Conservation (phyloP, 345 rosid genomes). For the Linum lewisii region DNA sequence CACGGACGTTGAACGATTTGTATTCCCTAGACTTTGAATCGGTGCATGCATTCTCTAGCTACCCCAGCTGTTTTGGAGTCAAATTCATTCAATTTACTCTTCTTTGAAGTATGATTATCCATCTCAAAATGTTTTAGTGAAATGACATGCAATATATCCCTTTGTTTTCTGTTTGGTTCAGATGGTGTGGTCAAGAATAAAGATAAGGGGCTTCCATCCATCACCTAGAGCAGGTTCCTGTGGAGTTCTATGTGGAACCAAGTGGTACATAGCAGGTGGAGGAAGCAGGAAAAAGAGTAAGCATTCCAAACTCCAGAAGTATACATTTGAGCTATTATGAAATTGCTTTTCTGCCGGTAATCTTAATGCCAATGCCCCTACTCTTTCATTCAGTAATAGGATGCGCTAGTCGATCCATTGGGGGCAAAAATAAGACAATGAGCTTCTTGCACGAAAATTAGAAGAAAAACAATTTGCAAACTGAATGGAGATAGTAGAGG, state of each 20-base stretch:
- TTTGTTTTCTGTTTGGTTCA: slow-evolving; percentile 11
- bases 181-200: slow-evolving; percentile 98
- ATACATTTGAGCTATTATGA: too few relatives aligned
- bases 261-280: slow-evolving; percentile 95
- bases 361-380: too few relatives aligned
- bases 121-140: not conserved
- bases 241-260: slow-evolving; percentile 82
- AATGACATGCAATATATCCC: not conserved
- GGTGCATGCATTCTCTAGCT: slow-evolving; percentile 27
- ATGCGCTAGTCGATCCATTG: too few relatives aligned
- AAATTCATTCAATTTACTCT: not conserved
- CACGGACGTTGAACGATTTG: slow-evolving; percentile 73
- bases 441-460: too few relatives aligned
- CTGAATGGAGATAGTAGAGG: too few relatives aligned
- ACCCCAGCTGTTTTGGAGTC: slow-evolving; percentile 1
- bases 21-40: slow-evolving; percentile 95
- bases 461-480: too few relatives aligned
- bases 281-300: slow-evolving; percentile 93
- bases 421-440: too few relatives aligned
- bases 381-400: too few relatives aligned
- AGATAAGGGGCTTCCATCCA: slow-evolving; percentile 87
- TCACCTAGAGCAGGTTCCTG: slow-evolving; percentile 91
- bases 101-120: not conserved
- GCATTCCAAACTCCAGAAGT: slow-evolving; percentile 21
- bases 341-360: too few relatives aligned